These are phyloP conservation scores for Leucocoprinus sp. DNA, from an alignment of 768 basidiomycete genomes.

Conservation along the genomic window DNA sequence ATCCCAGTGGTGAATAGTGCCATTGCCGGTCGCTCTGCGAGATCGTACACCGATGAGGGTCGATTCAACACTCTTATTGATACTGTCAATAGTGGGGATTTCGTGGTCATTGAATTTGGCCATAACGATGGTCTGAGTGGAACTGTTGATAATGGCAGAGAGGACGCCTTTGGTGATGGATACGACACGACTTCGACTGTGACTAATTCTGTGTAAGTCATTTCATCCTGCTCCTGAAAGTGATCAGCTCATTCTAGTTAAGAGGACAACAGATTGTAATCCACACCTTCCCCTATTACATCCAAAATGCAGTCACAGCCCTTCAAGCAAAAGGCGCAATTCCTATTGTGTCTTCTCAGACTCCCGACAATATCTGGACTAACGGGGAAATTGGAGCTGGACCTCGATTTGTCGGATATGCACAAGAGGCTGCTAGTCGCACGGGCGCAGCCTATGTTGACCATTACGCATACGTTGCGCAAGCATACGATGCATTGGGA, in stretches of 20 bases:
- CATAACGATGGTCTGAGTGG: constrained; percentile 38
- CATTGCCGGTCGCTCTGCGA: constrained; percentile 36
- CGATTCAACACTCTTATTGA: constrained; percentile 35
- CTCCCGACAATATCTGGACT: constrained; percentile 37
- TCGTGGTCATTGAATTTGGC: constrained; percentile 39
- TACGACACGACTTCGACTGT: constrained; percentile 29
- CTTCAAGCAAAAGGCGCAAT: constrained; percentile 39
- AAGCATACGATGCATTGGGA: constrained; percentile 33
- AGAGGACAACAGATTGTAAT: constrained; percentile 32
- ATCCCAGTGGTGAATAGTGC: constrained; percentile 39
- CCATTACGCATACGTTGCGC: constrained; percentile 38
- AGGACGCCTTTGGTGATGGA: constrained; percentile 33
- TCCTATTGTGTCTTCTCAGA: constrained; percentile 39
- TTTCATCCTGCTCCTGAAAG: neutral
- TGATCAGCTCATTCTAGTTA: neutral
- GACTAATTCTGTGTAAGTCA: constrained; percentile 25
- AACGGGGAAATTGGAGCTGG: constrained; percentile 26
- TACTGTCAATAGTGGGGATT: constrained; percentile 30
- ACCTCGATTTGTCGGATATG: constrained; percentile 38
- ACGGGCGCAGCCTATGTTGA: constrained; percentile 35
- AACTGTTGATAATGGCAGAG: constrained; percentile 32
- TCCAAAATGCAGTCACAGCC: constrained; percentile 33
- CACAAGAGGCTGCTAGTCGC: constrained; percentile 27
- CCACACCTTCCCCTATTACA: constrained; percentile 39
- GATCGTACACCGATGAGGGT: constrained; percentile 41